Percentiles rank a stretch among this genome's conserved stretches.
These are phyloP conservation scores for Grosmannia serpens DNA, from an alignment of 2,329 filamentous ascomycete species.

Conservation along the genomic window DNA sequence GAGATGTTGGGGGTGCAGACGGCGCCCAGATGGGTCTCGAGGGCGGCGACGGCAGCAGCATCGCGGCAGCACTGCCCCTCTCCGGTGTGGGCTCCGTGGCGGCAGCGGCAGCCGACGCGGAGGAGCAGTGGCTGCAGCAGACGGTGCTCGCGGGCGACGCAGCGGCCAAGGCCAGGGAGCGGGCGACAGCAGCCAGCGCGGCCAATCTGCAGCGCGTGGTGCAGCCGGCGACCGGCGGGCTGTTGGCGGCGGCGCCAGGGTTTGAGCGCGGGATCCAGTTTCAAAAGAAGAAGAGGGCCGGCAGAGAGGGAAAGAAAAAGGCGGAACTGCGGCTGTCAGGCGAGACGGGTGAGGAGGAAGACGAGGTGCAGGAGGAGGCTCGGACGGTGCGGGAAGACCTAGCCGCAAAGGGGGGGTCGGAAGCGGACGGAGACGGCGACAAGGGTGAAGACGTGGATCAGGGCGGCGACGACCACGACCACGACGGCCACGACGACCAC, in stretches of 20 bases:
- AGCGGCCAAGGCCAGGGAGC: conserved; percentile 14
- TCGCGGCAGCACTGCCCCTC: conserved; percentile 89
- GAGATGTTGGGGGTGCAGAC: conserved; percentile 58
- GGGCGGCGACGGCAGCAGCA: background rate
- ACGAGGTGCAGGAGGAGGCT: background rate
- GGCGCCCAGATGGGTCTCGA: background rate
- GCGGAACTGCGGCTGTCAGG: background rate
- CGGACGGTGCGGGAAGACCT: background rate
- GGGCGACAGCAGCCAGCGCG: conserved; percentile 11
- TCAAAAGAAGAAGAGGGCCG: conserved; percentile 36
- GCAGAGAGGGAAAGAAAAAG: background rate
- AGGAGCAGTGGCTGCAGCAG: conserved; percentile 37
- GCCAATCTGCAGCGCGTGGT: conserved; percentile 54
- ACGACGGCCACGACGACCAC: conserved; percentile 23
- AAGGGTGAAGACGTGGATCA: conserved; percentile 23
- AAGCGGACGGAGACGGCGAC: background rate
- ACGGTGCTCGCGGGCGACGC: conserved; percentile 17
- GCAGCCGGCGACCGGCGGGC: conserved; percentile 61
- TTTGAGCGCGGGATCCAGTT: conserved; percentile 70
- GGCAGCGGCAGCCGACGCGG: conserved; percentile 72
- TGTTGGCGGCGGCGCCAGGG: conserved; percentile 75
- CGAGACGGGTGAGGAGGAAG: background rate
- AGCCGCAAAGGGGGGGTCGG: background rate
- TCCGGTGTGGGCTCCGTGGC: conserved; percentile 78
- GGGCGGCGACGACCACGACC: conserved; percentile 34